These are phyloP conservation scores for maize (Zea mays) DNA, from an alignment of 176 grass and related monocot species.

Conservation along the genomic window DNA sequence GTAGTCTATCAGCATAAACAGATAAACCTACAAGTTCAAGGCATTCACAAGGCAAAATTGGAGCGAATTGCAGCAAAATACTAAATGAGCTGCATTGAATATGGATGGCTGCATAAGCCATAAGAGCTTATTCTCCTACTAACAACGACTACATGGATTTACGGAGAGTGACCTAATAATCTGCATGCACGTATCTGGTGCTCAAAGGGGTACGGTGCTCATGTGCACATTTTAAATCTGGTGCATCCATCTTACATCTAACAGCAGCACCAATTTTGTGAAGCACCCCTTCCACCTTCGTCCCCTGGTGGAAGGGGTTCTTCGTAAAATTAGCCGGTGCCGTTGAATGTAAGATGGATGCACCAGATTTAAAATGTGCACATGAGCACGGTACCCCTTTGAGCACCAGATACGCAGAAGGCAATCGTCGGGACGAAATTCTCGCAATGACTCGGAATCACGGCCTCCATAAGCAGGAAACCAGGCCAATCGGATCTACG, in stretches of 20 bases:
- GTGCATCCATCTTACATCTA: too few species aligned
- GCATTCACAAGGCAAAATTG: background rate
- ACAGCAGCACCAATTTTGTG: too few species aligned
- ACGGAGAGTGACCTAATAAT: background rate
- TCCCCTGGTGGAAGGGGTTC: too few species aligned
- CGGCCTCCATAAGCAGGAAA: background rate
- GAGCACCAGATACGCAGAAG: too few species aligned
- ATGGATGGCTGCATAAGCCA: background rate
- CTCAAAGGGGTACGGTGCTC: too few species aligned
- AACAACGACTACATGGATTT: background rate
- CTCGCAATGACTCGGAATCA: background rate
- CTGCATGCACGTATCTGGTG: too few species aligned
- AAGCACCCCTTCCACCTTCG: too few species aligned
- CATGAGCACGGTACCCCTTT: too few species aligned
- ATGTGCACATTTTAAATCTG: too few species aligned
- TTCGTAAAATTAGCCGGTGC: too few species aligned
- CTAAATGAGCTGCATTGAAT: background rate
- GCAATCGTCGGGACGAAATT: background rate
- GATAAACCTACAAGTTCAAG: slow-evolving; percentile 6
- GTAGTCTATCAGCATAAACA: background rate
- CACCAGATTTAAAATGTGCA: too few species aligned
- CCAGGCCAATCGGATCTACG: slow-evolving; percentile 28
- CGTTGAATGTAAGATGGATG: too few species aligned
- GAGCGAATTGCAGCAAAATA: background rate
- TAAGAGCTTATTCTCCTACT: background rate